Percentiles rank a stretch among this genome's conserved stretches.
phyloP scores from a whole-genome alignment of 2,329 filamentous ascomycete genomes.

The Albophoma yamanashiensis region DNA sequence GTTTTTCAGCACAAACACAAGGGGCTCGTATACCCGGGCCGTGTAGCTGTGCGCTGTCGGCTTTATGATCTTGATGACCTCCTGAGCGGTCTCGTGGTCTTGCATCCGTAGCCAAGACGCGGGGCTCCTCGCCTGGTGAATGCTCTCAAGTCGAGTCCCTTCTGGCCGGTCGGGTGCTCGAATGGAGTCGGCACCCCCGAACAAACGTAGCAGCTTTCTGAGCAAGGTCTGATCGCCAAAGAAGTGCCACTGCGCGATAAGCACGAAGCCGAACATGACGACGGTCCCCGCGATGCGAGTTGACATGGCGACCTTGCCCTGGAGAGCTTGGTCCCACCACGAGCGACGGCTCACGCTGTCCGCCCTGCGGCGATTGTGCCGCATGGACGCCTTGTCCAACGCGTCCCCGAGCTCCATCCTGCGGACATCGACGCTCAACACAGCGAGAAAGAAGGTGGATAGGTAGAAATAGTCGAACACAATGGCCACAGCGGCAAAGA shows the following conservation, averaged over 20 bases:
- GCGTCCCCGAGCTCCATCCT: constrained; percentile 67
- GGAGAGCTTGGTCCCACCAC: constrained; percentile 52
- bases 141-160: constrained; percentile 38
- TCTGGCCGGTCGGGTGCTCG: constrained; percentile 18
- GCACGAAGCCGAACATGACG: constrained; percentile 60
- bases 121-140: constrained; percentile 68
- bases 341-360: constrained; percentile 12
- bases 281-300: constrained; percentile 66
- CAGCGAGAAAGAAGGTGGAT: constrained; percentile 69
- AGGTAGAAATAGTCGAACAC: constrained; percentile 70
- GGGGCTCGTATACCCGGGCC: constrained; percentile 62
- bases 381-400: constrained; percentile 44
- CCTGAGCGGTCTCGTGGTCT: constrained; percentile 67
- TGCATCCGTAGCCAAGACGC: constrained; percentile 67
- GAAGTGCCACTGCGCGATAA: constrained; percentile 70
- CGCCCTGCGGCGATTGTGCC: constrained; percentile 19
- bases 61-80: constrained; percentile 67
- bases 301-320: constrained; percentile 55
- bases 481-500: constrained; percentile 64
- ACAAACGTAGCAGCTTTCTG: constrained; percentile 14
- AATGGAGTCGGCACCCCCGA: constrained; percentile 6
- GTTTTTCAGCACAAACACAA: constrained; percentile 60
- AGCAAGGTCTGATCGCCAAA: constrained; percentile 47
- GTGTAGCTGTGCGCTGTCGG: constrained; percentile 61
- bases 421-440: constrained; percentile 69